phyloP scores from a whole-genome alignment of 2,329 filamentous ascomycete genomes.

The Penicillium sp. region DNA sequence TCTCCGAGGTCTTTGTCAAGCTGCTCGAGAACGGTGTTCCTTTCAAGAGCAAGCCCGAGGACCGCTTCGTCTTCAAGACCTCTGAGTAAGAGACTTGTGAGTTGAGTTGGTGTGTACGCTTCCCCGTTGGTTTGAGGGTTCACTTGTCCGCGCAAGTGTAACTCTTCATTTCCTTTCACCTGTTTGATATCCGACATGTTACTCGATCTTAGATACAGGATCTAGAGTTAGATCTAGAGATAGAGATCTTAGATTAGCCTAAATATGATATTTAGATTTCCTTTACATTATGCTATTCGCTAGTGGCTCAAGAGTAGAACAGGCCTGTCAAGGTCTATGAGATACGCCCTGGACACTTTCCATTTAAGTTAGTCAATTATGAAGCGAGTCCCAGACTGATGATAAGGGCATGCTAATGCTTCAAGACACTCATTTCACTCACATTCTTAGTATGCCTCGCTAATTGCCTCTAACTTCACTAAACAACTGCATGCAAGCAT shows the following conservation, averaged over 20 bases:
- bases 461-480: not conserved
- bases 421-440: no score
- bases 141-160: slow-evolving; percentile 6
- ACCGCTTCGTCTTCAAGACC: slow-evolving; percentile 66
- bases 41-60: slow-evolving; percentile 67
- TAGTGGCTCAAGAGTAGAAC: not conserved
- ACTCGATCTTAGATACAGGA: slow-evolving; percentile 4
- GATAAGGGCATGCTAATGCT: no score
- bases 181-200: slow-evolving; percentile 13
- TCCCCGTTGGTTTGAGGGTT: not conserved
- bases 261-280: slow-evolving; percentile 9
- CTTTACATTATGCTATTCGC: not conserved
- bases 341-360: no score
- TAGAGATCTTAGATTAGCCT: slow-evolving; percentile 9
- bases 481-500: not conserved
- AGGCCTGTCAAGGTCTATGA: not conserved
- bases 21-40: slow-evolving; percentile 95
- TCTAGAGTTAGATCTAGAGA: not conserved
- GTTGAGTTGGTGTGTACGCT: slow-evolving; percentile 1
- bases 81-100: slow-evolving; percentile 28
- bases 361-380: no score
- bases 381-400: no score
- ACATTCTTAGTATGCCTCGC: no score
- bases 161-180: slow-evolving; percentile 1
- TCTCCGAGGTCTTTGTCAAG: slow-evolving; percentile 73